Percentiles rank a stretch among this genome's conserved stretches.
Conservation (phyloP, 495 filamentous ascomycete genomes). For the Annulohypoxylon stygium region DNA sequence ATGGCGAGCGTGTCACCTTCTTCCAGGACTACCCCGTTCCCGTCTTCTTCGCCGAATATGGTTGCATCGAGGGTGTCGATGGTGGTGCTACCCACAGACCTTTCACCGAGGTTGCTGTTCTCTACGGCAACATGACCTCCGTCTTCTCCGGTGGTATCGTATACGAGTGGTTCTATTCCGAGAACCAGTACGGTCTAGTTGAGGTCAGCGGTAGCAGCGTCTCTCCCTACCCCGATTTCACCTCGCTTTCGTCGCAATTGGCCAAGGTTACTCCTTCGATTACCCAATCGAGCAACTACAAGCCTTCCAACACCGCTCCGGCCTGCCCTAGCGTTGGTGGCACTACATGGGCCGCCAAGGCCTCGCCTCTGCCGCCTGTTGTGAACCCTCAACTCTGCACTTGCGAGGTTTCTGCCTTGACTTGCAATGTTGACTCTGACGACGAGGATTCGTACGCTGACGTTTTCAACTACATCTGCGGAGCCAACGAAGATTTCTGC, state of each 20-base stretch:
- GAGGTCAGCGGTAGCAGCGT: conserved; percentile 68
- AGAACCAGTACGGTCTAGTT: conserved; percentile 91
- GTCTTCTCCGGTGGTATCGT: conserved; percentile 92
- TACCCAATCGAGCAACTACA: conserved; percentile 77
- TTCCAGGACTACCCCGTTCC: conserved; percentile 90
- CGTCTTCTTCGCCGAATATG: conserved; percentile 98
- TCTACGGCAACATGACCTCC: conserved; percentile 84
- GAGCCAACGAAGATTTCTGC: conserved; percentile 70
- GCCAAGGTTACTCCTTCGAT: conserved; percentile 73
- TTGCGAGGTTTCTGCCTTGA: conserved; percentile 79
- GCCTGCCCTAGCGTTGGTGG: conserved; percentile 75
- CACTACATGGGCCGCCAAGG: conserved; percentile 75
- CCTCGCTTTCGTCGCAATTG: conserved; percentile 77
- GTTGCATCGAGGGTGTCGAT: conserved; percentile 74
- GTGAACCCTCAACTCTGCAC: conserved; percentile 79
- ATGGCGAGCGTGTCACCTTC: conserved; percentile 81
- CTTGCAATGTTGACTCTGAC: conserved; percentile 70
- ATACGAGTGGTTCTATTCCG: conserved; percentile 95
- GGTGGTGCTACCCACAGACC: conserved; percentile 72
- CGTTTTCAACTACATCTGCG: conserved; percentile 78
- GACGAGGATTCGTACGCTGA: conserved; percentile 66
- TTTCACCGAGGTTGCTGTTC: conserved; percentile 85
- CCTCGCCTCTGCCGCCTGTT: conserved; percentile 81
- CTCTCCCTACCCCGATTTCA: conserved; percentile 77
- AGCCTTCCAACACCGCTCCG: conserved; percentile 77